A percentile compares a stretch with the other conserved stretches of the same genome.
phyloP scores from a whole-genome alignment of 1,139 yeast species.

The Scheffersomyces stambukii region DNA sequence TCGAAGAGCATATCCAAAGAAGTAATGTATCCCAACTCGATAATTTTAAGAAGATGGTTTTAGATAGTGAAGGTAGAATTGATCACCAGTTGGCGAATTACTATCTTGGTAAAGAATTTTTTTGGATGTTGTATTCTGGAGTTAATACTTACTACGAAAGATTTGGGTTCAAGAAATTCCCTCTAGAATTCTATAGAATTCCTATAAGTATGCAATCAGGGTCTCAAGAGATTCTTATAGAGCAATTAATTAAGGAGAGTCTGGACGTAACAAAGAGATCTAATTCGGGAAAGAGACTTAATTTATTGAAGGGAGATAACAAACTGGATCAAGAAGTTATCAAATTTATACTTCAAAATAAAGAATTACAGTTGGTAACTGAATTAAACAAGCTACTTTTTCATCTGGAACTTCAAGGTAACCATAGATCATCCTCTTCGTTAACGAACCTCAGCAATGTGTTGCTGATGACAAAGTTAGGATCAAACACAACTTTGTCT shows the following conservation, averaged over 20 bases:
- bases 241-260: slow-evolving; percentile 17
- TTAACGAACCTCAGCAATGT: slow-evolving; percentile 27
- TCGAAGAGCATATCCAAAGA: slow-evolving; percentile 19
- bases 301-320: slow-evolving; percentile 22
- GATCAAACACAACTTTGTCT: slow-evolving; percentile 22
- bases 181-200: slow-evolving; percentile 31
- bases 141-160: slow-evolving; percentile 29
- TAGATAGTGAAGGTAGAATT: slow-evolving; percentile 21
- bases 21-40: slow-evolving; percentile 21
- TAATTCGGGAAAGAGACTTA: slow-evolving; percentile 30
- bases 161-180: slow-evolving; percentile 38
- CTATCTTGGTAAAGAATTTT: slow-evolving; percentile 33
- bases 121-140: slow-evolving; percentile 39
- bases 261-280: no score
- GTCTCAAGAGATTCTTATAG: slow-evolving; percentile 18
- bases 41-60: slow-evolving; percentile 31
- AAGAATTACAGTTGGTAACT: slow-evolving; percentile 35
- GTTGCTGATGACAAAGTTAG: slow-evolving; percentile 20
- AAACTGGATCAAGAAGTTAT: slow-evolving; percentile 30
- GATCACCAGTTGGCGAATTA: slow-evolving; percentile 32
- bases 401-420: slow-evolving; percentile 33
- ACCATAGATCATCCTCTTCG: slow-evolving; percentile 33
- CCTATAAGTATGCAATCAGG: slow-evolving; percentile 22
- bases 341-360: slow-evolving; percentile 27
- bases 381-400: slow-evolving; percentile 33